phyloP scores from a whole-genome alignment of 2,329 filamentous ascomycete genomes.

The Trichoderma sp. region DNA sequence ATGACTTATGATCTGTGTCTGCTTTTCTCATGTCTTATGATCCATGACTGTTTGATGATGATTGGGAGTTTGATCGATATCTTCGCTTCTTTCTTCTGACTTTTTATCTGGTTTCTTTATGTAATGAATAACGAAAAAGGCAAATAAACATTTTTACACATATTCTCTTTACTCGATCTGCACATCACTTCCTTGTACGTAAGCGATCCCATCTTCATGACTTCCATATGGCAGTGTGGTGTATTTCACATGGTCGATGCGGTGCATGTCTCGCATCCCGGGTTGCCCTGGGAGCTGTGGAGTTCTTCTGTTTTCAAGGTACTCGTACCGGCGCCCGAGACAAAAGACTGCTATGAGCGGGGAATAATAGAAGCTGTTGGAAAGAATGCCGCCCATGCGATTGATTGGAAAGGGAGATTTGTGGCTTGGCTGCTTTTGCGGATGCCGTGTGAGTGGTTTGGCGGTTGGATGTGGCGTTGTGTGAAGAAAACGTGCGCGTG shows the following conservation, averaged over 20 bases:
- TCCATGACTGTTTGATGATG: slow-evolving; percentile 24
- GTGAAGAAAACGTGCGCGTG: background rate
- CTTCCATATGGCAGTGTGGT: no score
- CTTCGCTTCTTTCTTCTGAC: background rate
- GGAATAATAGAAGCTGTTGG: slow-evolving; percentile 25
- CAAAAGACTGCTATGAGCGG: slow-evolving; percentile 15
- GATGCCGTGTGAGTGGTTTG: background rate
- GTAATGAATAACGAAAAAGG: slow-evolving; percentile 28
- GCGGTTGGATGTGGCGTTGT: no score
- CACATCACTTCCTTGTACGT: no score
- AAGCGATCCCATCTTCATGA: no score
- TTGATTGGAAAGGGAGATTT: no score
- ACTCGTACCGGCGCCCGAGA: slow-evolving; percentile 8
- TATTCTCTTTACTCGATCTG: background rate
- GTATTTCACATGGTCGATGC: background rate
- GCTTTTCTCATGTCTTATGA: slow-evolving; percentile 24
- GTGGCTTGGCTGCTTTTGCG: background rate
- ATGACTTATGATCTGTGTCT: slow-evolving; percentile 14
- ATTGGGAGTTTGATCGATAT: slow-evolving; percentile 26
- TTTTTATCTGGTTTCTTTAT: slow-evolving; percentile 1
- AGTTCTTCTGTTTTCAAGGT: slow-evolving; percentile 24
- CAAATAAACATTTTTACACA: slow-evolving; percentile 15
- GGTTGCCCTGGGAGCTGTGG: slow-evolving; percentile 34
- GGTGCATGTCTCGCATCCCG: background rate
- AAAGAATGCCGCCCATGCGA: background rate